A percentile compares a stretch with the other conserved stretches of the same genome.
These are phyloP conservation scores for Entomortierella parvispora DNA, from an alignment of 192 early-diverging fungal genomes.

Conservation along the genomic window DNA sequence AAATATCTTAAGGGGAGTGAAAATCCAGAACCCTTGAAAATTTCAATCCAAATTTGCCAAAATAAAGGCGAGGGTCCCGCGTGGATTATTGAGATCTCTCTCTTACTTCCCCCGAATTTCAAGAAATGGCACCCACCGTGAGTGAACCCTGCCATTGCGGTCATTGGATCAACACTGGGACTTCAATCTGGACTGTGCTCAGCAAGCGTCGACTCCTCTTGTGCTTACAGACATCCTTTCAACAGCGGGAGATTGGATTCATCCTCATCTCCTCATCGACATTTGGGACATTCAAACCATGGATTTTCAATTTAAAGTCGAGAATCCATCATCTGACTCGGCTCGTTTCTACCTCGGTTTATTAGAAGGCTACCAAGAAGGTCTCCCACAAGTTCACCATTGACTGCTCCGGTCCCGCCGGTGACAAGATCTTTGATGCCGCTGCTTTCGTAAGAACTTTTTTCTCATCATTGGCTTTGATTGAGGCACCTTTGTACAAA, in stretches of 20 bases:
- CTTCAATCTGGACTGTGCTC: background rate
- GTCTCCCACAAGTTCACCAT: slow-evolving; percentile 86
- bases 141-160: slow-evolving; percentile 21
- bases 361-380: slow-evolving; percentile 65
- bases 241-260: too few relatives aligned
- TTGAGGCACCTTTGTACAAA: too few relatives aligned
- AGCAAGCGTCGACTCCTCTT: background rate
- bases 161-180: background rate
- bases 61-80: too few relatives aligned
- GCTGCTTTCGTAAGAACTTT: slow-evolving; percentile 90
- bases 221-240: background rate
- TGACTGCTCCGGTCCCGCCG: slow-evolving; percentile 92
- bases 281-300: background rate
- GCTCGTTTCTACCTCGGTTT: slow-evolving; percentile 7
- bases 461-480: slow-evolving; percentile 5
- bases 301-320: background rate
- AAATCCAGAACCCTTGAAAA: slow-evolving; percentile 15
- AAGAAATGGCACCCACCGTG: slow-evolving; percentile 56
- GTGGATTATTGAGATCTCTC: slow-evolving; percentile 11
- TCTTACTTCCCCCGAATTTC: slow-evolving; percentile 51
- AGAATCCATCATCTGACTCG: background rate
- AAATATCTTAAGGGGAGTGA: slow-evolving; percentile 12
- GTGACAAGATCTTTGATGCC: slow-evolving; percentile 96
- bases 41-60: slow-evolving; percentile 27
- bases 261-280: background rate